Base-by-base conservation (phyloP, 495 filamentous ascomycete species). In the Cenococcum geophilum region DNA sequence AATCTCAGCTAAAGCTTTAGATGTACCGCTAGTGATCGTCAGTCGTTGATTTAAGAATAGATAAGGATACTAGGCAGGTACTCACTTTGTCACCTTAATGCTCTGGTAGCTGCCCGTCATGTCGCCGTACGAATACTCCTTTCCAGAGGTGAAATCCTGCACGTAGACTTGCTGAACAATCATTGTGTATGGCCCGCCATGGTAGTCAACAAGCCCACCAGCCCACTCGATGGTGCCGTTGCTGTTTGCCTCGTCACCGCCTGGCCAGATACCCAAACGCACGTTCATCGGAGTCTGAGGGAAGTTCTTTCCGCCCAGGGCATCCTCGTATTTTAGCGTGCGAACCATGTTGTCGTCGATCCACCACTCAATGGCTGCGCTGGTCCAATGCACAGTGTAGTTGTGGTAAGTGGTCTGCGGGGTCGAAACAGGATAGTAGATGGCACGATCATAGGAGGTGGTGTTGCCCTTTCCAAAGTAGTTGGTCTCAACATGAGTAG, bases 81-180 rank as follows among this genome's bases (percentile, higher is more conserved):
- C 82, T 72, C 80, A 86, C 83, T 68, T 67, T 58, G 76, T 70
- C n/a, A 84, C 73, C 69, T 88, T 80, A 78, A 92, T 91, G 73
- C 83, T 89, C 70, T 87, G 67, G 79, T 78, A 89, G 18, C 73
- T 75, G 49, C 68, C 67, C 12, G 62, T 58, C 60, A 54, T 66
- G 51, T 64, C 49, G 20, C 34, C 61, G 55, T 63, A 71, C 10
- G 64, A 60, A 40, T 71, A 71, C 45, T 58, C 56, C 53, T 62
- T 63, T 21, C 60, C 69, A 20, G 63, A 55, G 18, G 64, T 59
- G 50, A 62, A 69, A 57, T 71, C 69, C 27, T 63, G 5, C n/a
- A 58, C 69, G 36, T 65, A 67, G 21, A 70, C 50, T 27, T 57
- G 21, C 23, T 55, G 53, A 10, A 70, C 66, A 9, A 32, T 63